Evolutionary conservation across 495 filamentous ascomycete species (phyloP), one percentile per base, ranked within the genome.

Genomic region (Talaromyces thailandensis): DNA sequence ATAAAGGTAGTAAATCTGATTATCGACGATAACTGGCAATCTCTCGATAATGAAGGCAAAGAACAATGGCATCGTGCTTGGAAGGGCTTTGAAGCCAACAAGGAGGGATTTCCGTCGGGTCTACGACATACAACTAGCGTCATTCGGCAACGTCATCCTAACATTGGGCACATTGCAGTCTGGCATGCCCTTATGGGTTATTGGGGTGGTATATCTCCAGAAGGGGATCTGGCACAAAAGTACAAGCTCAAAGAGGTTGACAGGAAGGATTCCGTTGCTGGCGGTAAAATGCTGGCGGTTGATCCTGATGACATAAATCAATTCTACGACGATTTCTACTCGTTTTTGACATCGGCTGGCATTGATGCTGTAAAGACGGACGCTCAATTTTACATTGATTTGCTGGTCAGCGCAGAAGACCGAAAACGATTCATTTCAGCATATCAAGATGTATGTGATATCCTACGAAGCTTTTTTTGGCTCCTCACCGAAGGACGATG

Each of bases 101-200:
- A 84, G 18, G 75, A 82, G 64, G 84, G 86, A 4, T 98, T 98
- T 63, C 94, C 94, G 0, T 73, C 79, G 6, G 94, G 94, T 2
- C 75, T 98, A 9, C 86, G 86, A 65, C 77, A 84, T 7, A 84
- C 87, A 2, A 79, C 92, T 0, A 71, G 76, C 16, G 75, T 80
- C 4, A 92, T 98, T 58, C 86, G 90, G 8, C 76, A 79, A 29
- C 80, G 80, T 51, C 84, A 91, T 68, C 85, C 84, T 16, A 86
- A 85, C 62, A 89, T 98, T 53, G 79, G 87, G 64, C 87, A 96
- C 67, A 81, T 98, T 32, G 91, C 89, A 16, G 93, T 98, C 11
- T 98, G 94, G 94, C 94, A 98, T 76, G 89, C 94, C 3, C 77
- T 97, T n/a, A 71, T 96, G 16, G 93, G 94, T 8, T 98, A 98